These are phyloP conservation scores for Pythium guiyangense DNA, from an alignment of 352 stramenopile genomes.

Conservation along the genomic window DNA sequence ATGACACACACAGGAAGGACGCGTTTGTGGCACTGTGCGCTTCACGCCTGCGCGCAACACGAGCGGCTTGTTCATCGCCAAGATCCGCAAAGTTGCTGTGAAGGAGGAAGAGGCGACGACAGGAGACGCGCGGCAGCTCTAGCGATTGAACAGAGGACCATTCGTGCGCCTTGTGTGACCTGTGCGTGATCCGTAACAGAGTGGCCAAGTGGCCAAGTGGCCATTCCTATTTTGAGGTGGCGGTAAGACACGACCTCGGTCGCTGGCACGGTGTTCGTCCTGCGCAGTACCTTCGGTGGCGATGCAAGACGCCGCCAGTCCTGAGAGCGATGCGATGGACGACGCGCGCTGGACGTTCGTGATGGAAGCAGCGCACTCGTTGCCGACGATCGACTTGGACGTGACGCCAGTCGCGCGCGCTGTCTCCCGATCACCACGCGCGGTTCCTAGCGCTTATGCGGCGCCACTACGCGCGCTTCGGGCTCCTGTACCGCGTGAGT, in stretches of 20 bases:
- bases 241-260: no score
- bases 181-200: no score
- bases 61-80: constrained; percentile 72
- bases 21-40: constrained; percentile 44
- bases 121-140: no score
- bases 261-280: no score
- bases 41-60: constrained; percentile 71
- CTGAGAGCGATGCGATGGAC: not conserved
- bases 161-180: no score
- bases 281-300: no score
- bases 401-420: not conserved
- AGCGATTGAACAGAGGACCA: no score
- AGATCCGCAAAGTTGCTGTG: constrained; percentile 29
- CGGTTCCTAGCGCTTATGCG: constrained; percentile 8
- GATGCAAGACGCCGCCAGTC: no score
- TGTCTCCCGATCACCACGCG: not conserved
- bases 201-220: no score
- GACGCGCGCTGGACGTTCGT: constrained; percentile 4
- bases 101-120: no score
- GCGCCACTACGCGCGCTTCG: constrained; percentile 3
- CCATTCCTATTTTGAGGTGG: no score
- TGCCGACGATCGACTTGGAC: constrained; percentile 7
- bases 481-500: constrained; percentile 4
- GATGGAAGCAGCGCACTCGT: constrained; percentile 3
- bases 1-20: constrained; percentile 28